Evolutionary conservation across 2,329 filamentous ascomycete genomes (phyloP).

Genomic region (Pseudogymnoascus sp.): DNA sequence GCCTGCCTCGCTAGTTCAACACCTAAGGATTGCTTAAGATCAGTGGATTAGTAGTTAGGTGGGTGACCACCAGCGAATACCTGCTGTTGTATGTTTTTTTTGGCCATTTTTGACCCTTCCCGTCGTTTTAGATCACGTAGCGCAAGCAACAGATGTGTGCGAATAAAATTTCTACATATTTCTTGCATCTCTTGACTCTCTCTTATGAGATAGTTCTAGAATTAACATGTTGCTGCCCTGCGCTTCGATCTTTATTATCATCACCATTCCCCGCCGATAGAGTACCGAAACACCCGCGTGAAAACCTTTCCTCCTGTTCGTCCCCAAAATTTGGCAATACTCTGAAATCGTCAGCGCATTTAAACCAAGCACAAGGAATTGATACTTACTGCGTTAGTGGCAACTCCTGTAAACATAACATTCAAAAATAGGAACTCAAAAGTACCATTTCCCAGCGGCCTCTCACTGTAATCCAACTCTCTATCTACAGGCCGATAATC

Average conservation of each 20-base stretch:
- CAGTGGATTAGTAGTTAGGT: too few species aligned
- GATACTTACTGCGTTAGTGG: conserved; percentile 35
- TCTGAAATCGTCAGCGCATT: not conserved
- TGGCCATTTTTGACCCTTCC: too few species aligned
- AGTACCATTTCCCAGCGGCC: conserved; percentile 35
- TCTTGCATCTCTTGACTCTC: not conserved
- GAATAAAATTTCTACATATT: conserved; percentile 30
- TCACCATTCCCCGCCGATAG: not conserved
- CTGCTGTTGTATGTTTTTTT: too few species aligned
- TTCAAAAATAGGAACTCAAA: conserved; percentile 40
- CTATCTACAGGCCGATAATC: conserved; percentile 38
- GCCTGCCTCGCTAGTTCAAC: too few species aligned
- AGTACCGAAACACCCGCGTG: not conserved
- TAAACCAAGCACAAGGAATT: not conserved
- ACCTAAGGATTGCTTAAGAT: too few species aligned
- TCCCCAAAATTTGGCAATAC: not conserved
- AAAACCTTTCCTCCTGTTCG: not conserved
- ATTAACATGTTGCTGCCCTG: not conserved
- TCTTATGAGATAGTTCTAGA: not conserved
- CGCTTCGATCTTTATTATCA: not conserved
- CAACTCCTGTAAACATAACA: conserved; percentile 42
- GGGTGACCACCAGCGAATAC: too few species aligned
- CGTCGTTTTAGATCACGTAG: not conserved
- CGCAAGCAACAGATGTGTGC: not conserved
- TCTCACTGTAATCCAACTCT: conserved; percentile 33